Base-by-base conservation (phyloP, 192 early-diverging fungal genomes). In the Umbelopsis vinacea region DNA sequence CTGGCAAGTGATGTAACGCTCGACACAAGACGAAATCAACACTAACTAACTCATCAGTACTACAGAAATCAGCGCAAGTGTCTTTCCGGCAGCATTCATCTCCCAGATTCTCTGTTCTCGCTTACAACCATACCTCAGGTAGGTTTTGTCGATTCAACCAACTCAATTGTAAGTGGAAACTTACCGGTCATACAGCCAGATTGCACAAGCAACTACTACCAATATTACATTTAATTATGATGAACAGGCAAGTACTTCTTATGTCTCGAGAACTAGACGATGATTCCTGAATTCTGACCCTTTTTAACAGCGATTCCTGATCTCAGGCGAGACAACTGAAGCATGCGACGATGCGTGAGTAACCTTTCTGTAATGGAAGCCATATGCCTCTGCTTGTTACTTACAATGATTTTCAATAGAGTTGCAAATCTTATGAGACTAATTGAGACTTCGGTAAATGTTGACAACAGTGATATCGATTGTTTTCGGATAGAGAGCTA, bases 281-380 rank as follows among this genome's bases (percentile, higher is more conserved):
- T 38, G 17, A 7, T 38, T n/a, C 19, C 37, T 19, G 40, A 43
- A 11, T 24, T 57, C 55, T 63, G 26, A 63, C 33, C 33, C 0
- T 17, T 37, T 29, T 29, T 3, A n/a, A 37, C 57, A 63, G 57
- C 57, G 57, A 37, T 63, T 63, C 33, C 17, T 63, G 26, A 63
- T 63, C 57, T 37, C 57, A 0, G 57, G 57, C 26, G 19, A 9
- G 2, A 35, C 57, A 6, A 37, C 14, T 0, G 19, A 35, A 3
- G 57, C 57, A 35, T 63, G 57, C 33, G 57, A 63, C n/a, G 57
- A 63, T 63, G 57, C 57, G 57, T 63, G 15, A 63, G 57, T 38
- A 19, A 5, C 7, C 1, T 48, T 17, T 50, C 48, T 15, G 17
- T 15, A 10, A 6, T 17, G 7, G 19, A 50, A 50, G 17, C n/a